Evolutionary conservation across 75 land plant genomes (phyloP).

Genomic region (Cryptomeria japonica): DNA sequence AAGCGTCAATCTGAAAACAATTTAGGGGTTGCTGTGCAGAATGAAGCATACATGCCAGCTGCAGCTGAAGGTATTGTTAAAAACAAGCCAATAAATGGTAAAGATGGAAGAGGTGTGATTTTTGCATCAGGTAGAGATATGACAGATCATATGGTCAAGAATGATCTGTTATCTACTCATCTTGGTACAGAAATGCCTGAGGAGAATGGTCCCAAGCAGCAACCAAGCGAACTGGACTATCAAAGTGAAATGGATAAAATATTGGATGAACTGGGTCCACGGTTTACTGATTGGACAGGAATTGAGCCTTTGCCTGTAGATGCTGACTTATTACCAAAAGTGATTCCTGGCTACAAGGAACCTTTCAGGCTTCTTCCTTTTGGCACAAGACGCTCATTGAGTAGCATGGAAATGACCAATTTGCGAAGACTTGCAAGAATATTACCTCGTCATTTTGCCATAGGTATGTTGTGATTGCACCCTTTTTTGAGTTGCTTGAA

Average conservation of each 20-base stretch:
- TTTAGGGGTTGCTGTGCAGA: neutral
- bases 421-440: conserved; percentile 72
- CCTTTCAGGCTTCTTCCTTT: conserved; percentile 96
- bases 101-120: neutral
- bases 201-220: conserved; percentile 13
- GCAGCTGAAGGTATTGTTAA: neutral
- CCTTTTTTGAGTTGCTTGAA: neutral
- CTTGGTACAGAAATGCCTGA: neutral
- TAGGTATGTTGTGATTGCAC: conserved; percentile 47
- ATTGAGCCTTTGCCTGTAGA: conserved; percentile 84
- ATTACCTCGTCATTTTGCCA: conserved; percentile 93
- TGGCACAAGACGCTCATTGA: conserved; percentile 58
- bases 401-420: conserved; percentile 59
- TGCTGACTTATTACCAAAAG: conserved; percentile 82
- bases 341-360: conserved; percentile 63
- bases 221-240: conserved; percentile 34
- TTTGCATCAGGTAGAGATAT: neutral
- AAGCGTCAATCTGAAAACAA: conserved; percentile 13
- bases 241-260: conserved; percentile 67
- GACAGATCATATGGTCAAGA: neutral
- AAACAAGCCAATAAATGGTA: neutral
- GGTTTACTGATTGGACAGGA: conserved; percentile 90
- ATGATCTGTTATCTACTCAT: neutral
- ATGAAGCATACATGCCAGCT: neutral
- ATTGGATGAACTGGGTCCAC: conserved; percentile 82